Conservation (phyloP, 306 rosid species). For the Styphnolobium japonicum region DNA sequence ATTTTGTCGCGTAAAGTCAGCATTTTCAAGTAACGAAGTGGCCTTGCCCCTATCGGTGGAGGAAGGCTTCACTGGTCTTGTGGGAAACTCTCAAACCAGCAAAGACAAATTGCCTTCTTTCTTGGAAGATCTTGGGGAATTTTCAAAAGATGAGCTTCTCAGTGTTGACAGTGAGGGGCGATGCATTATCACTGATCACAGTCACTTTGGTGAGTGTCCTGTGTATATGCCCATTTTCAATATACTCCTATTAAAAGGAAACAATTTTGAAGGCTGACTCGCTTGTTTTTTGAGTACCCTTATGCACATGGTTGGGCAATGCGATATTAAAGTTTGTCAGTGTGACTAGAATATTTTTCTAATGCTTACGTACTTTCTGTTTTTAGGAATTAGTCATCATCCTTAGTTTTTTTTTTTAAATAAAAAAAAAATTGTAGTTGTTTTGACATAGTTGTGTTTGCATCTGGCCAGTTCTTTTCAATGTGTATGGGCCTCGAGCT, state of each 20-base stretch:
- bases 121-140: constrained; percentile 56
- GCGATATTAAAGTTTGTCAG: background rate
- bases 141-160: constrained; percentile 64
- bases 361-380: background rate
- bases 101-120: constrained; percentile 35
- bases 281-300: background rate
- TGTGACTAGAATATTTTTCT: background rate
- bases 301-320: background rate
- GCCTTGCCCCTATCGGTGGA: constrained; percentile 73
- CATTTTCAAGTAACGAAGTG: constrained; percentile 71
- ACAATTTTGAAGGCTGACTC: background rate
- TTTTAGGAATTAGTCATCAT: background rate
- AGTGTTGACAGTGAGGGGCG: constrained; percentile 84
- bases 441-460: constrained; percentile 23
- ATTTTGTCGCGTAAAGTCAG: constrained; percentile 84
- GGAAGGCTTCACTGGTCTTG: constrained; percentile 82
- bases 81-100: constrained; percentile 38
- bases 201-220: constrained; percentile 69
- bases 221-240: background rate
- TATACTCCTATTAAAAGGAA: background rate
- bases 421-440: background rate
- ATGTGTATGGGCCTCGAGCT: constrained; percentile 91
- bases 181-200: constrained; percentile 82
- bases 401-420: background rate
- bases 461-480: constrained; percentile 70